These are phyloP conservation scores for Magnusiomyces tetraspermus DNA, from an alignment of 1,139 yeast species.

Conservation along the genomic window DNA sequence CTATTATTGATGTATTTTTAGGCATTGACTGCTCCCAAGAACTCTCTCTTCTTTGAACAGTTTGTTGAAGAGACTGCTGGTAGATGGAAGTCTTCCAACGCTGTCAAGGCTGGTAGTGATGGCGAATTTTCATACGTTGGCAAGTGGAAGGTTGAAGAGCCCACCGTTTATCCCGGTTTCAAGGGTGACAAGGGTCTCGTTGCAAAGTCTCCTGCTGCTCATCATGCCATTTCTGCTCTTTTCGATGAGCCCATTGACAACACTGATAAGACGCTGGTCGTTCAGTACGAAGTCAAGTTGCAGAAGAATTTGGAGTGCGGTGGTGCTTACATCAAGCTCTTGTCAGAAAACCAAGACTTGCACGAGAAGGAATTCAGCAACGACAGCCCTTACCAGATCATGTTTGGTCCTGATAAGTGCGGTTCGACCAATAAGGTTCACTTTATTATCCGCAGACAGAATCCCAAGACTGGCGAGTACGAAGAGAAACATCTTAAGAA, in stretches of 20 bases:
- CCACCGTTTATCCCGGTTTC: conserved; percentile 47
- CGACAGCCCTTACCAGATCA: conserved; percentile 65
- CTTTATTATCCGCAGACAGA: conserved; percentile 54
- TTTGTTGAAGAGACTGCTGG: conserved; percentile 41
- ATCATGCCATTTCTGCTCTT: conserved; percentile 63
- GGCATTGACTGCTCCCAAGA: conserved; percentile 9
- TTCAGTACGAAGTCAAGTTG: conserved; percentile 81
- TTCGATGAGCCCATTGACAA: conserved; percentile 49
- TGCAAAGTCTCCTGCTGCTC: conserved; percentile 63
- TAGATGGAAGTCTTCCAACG: conserved; percentile 57
- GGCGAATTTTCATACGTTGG: conserved; percentile 54
- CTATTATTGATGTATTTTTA: background rate
- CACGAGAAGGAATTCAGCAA: conserved; percentile 43
- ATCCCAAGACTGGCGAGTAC: conserved; percentile 45
- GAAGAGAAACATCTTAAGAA: conserved; percentile 62
- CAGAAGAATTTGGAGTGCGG: conserved; percentile 75
- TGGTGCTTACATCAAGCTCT: conserved; percentile 76
- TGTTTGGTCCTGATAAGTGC: conserved; percentile 95
- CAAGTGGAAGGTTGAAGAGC: conserved; percentile 62
- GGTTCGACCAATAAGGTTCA: conserved; percentile 73
- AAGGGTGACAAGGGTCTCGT: conserved; percentile 64
- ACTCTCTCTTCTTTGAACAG: conserved; percentile 58
- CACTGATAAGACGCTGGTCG: conserved; percentile 54
- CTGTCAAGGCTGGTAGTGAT: conserved; percentile 41
- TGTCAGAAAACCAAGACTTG: conserved; percentile 43